A percentile compares a stretch with the other conserved stretches of the same genome.
phyloP scores from a whole-genome alignment of 768 basidiomycete genomes.

The Phaeotremella fagi region DNA sequence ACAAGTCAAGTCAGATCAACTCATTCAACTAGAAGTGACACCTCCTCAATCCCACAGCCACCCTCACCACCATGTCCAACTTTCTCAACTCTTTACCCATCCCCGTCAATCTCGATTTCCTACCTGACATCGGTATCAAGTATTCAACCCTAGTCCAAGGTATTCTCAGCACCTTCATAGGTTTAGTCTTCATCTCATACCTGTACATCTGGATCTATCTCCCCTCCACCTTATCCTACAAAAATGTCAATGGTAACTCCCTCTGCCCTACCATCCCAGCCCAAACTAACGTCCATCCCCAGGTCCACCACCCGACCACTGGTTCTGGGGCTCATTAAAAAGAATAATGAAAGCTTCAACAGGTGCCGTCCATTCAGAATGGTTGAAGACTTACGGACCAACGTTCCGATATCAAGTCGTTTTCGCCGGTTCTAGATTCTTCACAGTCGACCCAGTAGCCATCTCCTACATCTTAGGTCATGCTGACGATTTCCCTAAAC shows the following conservation, averaged over 20 bases:
- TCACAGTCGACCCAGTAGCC: conserved; percentile 74
- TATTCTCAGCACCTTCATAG: too few species aligned
- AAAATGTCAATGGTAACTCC: not conserved
- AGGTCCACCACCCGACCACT: conserved; percentile 26
- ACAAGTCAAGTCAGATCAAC: too few species aligned
- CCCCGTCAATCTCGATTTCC: too few species aligned
- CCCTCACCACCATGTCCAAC: too few species aligned
- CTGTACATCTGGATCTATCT: not conserved
- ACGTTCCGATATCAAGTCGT: conserved; percentile 32
- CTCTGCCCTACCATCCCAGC: not conserved
- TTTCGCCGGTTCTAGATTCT: conserved; percentile 57
- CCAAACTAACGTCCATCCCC: not conserved
- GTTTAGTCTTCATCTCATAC: too few species aligned
- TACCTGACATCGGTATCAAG: too few species aligned
- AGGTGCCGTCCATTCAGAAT: conserved; percentile 19
- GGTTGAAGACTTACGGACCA: conserved; percentile 35
- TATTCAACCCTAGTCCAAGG: too few species aligned
- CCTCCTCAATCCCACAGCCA: too few species aligned
- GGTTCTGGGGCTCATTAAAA: conserved; percentile 21
- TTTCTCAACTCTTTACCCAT: too few species aligned
- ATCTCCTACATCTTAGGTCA: conserved; percentile 70
- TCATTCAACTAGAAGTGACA: too few species aligned
- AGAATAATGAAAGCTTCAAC: conserved; percentile 28
- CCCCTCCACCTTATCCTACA: not conserved
- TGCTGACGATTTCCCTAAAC: conserved; percentile 63